Base-by-base conservation (phyloP, 2,329 filamentous ascomycete genomes). In the Rosellinia necatrix region DNA sequence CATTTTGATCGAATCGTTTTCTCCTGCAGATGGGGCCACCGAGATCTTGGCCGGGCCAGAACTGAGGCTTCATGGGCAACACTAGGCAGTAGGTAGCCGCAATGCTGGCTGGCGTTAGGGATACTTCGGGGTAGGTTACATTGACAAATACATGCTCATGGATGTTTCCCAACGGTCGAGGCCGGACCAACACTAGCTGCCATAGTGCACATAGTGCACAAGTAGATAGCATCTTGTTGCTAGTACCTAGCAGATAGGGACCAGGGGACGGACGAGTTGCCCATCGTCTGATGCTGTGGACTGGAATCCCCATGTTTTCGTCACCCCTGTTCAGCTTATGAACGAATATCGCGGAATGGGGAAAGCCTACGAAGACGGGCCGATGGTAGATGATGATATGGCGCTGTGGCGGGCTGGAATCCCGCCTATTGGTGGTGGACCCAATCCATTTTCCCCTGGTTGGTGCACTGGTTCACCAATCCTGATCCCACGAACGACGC, bases 341-440 rank as follows among this genome's bases (percentile, higher is more conserved):
- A 35, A 35, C 4, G 37, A 41, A 19, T 38, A 22, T 3, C 21
- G 46, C 44, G 19, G 44, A 53, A 50, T 24, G 44, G 50, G 58
- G 40, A 51, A 57, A 58, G 49, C 46, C 43, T 19, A 56, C 19
- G 29, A 25, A 60, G 51, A 60, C 51, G 58, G 58, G 54, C 58
- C 58, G 58, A 60, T 54, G 46, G 55, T 22, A 42, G n/a, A 21
- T 15, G 43, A 38, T 21, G 32, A 13, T 24, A 35, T 48, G 53
- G 53, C 48, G 47, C 27, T 19, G 48, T 46, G 50, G 46, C 44
- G 38, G 17, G 25, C 50, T 54, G 46, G 55, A 54, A 54, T 29
- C 21, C 30, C 50, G 25, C 56, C 46, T 15, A 53, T 53, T 57
- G 37, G 54, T 12, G 29, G 38, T 17, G 37, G 37, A 35, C 7